Evolutionary conservation across 225 moss, liverwort and hornwort species (phyloP).

Genomic region (Polytrichum formosum): DNA sequence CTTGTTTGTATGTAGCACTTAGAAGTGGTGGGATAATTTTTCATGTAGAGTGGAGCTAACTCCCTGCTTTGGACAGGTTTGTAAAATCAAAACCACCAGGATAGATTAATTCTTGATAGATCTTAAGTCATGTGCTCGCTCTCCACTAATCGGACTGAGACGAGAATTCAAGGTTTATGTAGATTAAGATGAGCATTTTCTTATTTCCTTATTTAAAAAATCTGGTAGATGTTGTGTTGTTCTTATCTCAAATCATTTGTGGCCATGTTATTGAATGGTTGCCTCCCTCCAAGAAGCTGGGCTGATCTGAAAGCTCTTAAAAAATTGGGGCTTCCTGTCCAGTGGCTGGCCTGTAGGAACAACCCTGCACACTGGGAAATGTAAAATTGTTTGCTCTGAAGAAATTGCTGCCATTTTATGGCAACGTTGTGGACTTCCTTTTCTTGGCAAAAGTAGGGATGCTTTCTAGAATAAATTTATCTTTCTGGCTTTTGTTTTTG

Average conservation of each 20-base stretch:
- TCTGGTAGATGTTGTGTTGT: conserved; percentile 11
- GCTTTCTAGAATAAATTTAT: no score
- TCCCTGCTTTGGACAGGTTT: not conserved
- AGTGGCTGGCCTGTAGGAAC: conserved; percentile 28
- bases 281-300: conserved; percentile 8
- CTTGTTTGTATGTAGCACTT: conserved; percentile 11
- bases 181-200: conserved; percentile 18
- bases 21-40: conserved; percentile 37
- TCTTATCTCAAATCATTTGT: conserved; percentile 28
- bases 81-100: conserved; percentile 10
- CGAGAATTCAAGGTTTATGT: conserved; percentile 30
- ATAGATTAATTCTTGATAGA: not conserved
- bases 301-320: not conserved
- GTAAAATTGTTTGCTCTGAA: no score
- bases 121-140: not conserved
- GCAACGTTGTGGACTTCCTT: no score
- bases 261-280: conserved; percentile 28
- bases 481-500: no score
- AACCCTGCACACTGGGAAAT: conserved; percentile 30
- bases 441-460: no score
- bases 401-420: no score
- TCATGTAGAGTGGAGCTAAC: conserved; percentile 29
- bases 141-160: conserved; percentile 6
- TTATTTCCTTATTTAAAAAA: no score
- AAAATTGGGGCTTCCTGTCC: conserved; percentile 13